Percentiles rank a stretch among this genome's conserved stretches.
These are phyloP conservation scores for Ceratobasidium sp. DNA, from an alignment of 1,284 basidiomycete species.

Conservation along the genomic window DNA sequence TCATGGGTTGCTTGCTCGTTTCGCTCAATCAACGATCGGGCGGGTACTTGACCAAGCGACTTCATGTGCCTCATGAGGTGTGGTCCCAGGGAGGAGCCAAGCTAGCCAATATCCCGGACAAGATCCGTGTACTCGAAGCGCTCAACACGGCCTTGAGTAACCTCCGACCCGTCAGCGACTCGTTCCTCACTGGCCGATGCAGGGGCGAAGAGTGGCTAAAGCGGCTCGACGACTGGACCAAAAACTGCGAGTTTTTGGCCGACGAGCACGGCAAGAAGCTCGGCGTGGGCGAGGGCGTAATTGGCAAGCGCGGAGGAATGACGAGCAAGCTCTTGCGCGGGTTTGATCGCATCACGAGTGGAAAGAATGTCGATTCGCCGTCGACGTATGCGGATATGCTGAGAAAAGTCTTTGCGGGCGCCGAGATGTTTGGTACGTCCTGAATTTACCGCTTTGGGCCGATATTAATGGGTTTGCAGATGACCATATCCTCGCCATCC, in stretches of 20 bases:
- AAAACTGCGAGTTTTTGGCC: slow-evolving; percentile 83
- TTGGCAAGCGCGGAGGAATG: slow-evolving; percentile 77
- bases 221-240: slow-evolving; percentile 73
- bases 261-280: slow-evolving; percentile 88
- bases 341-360: slow-evolving; percentile 89
- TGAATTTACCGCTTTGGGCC: background rate
- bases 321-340: slow-evolving; percentile 80
- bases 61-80: slow-evolving; percentile 88
- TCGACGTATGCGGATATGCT: slow-evolving; percentile 84
- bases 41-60: slow-evolving; percentile 83
- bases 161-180: slow-evolving; percentile 67
- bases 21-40: slow-evolving; percentile 86
- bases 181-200: slow-evolving; percentile 70
- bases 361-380: slow-evolving; percentile 88
- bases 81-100: slow-evolving; percentile 92
- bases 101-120: slow-evolving; percentile 78
- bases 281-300: slow-evolving; percentile 79
- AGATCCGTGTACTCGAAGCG: slow-evolving; percentile 82
- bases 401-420: slow-evolving; percentile 72
- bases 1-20: slow-evolving; percentile 79
- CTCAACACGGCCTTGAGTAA: slow-evolving; percentile 78
- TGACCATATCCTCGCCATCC: slow-evolving; percentile 80
- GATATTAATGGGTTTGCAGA: slow-evolving; percentile 53
- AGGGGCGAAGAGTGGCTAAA: slow-evolving; percentile 75
- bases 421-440: slow-evolving; percentile 68